A percentile compares a stretch with the other conserved stretches of the same genome.
Evolutionary conservation across 257 asterid genomes (phyloP).

Genomic region (Misopates orontium): DNA sequence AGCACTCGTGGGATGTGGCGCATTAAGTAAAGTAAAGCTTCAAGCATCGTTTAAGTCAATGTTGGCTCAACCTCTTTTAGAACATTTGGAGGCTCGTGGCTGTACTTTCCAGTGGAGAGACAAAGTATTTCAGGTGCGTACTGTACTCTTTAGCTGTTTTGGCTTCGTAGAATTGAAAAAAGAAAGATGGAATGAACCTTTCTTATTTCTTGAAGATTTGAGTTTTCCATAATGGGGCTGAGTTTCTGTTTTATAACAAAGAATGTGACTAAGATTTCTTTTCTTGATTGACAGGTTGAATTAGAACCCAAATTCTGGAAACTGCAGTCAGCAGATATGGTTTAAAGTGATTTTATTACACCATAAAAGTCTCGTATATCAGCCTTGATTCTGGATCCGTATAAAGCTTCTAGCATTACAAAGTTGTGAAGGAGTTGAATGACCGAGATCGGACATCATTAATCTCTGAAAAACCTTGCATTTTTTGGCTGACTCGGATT

Average conservation of each 20-base stretch:
- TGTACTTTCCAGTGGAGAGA: conserved; percentile 78
- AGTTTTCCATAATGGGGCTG: too few relatives aligned
- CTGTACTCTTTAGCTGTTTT: neutral
- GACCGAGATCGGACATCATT: too few relatives aligned
- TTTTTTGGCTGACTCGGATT: too few relatives aligned
- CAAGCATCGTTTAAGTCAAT: conserved; percentile 55
- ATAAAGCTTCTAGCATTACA: too few relatives aligned
- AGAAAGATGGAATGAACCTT: neutral
- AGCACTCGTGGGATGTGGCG: conserved; percentile 74
- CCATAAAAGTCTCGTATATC: too few relatives aligned
- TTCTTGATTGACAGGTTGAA: conserved; percentile 53
- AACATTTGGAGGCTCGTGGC: conserved; percentile 82
- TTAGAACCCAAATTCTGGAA: conserved; percentile 83
- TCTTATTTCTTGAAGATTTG: conserved; percentile 4
- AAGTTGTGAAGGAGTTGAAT: too few relatives aligned
- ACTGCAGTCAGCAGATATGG: conserved; percentile 45
- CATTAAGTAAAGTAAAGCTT: conserved; percentile 81
- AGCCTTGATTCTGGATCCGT: too few relatives aligned
- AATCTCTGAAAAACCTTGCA: too few relatives aligned
- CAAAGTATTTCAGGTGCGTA: conserved; percentile 61
- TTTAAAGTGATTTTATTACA: conserved; percentile 15
- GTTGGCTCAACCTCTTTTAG: conserved; percentile 54
- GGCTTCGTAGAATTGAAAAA: neutral
- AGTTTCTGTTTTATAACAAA: too few relatives aligned
- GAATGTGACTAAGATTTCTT: too few relatives aligned